Evolutionary conservation across 1,284 basidiomycete genomes (phyloP), one percentile per base, ranked within the genome.

Genomic region (Pseudomicrostroma phylloplanum): DNA sequence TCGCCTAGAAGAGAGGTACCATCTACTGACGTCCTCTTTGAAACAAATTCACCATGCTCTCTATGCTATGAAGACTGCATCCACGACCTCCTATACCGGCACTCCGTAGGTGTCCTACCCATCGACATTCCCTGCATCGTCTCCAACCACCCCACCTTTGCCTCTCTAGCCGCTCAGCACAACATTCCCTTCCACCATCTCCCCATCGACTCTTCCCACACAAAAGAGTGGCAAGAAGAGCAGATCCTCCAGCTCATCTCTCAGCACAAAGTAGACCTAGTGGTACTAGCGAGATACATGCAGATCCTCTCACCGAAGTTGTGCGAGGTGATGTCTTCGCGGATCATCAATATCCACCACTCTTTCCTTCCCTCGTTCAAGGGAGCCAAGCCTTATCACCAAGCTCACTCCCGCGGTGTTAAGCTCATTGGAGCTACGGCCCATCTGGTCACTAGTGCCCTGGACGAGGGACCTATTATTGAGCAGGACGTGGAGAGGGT

Each of bases 341-440:
- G 67, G 39, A 76, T 78, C 54, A 78, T 78, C 64, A 78, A 78
- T 65, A 78, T 78, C 51, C 76, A 78, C 66, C 76, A 76, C 64
- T 67, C 63, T 9, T 76, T 77, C 73, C 61, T 77, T 51, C 75
- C 75, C 25, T 72, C 72, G 30, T 77, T 77, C 66, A 74, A 73
- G 57, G 73, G 73, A 19, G 73, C 74, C 0, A 75, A 72, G 58
- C 76, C 76, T 12, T 78, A 78, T 58, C 74, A 76, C 56, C 76
- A 78, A 66, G 76, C 76, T 6, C 72, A 70, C 59, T 70, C 67
- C 46, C 60, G 76, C 30, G 76, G 76, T 9, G 72, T 76, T 46
- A 78, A 78, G 62, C 58, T 77, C 36, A 77, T 78, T 21, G 76
- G 76, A 54, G 76, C 76, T 8, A 78, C 76, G 8, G 71, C 76